A percentile compares a stretch with the other conserved stretches of the same genome.
phyloP scores from a whole-genome alignment of 805 yeast species.

The Tetrapisispora phaffii region DNA sequence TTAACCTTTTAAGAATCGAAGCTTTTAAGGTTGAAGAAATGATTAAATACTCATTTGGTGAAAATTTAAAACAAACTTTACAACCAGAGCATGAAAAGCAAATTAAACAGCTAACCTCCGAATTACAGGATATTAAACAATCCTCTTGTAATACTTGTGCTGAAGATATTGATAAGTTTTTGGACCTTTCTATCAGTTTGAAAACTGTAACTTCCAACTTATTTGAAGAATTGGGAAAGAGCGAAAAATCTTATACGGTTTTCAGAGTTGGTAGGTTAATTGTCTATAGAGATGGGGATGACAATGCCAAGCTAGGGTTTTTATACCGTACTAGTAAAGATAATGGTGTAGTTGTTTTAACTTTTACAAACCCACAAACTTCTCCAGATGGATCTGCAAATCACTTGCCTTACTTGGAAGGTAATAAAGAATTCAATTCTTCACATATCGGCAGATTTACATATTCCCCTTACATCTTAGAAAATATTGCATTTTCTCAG shows the following conservation, averaged over 20 bases:
- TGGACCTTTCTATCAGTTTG: constrained; percentile 38
- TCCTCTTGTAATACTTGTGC: constrained; percentile 30
- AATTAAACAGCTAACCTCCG: constrained; percentile 43
- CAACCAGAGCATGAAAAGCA: constrained; percentile 76
- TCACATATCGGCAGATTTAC: constrained; percentile 20
- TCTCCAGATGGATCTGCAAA: constrained; percentile 24
- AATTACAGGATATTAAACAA: constrained; percentile 32
- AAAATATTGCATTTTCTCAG: constrained; percentile 19
- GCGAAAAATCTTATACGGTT: constrained; percentile 39
- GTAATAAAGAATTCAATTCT: constrained; percentile 20
- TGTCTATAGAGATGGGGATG: constrained; percentile 43
- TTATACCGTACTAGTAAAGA: constrained; percentile 33
- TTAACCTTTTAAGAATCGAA: constrained; percentile 83
- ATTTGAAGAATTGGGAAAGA: constrained; percentile 37
- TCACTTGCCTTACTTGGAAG: constrained; percentile 30
- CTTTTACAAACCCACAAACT: constrained; percentile 27
- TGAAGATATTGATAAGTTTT: constrained; percentile 37
- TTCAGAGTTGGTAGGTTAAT: constrained; percentile 49
- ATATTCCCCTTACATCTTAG: constrained; percentile 27
- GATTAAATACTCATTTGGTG: constrained; percentile 93
- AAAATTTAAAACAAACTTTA: constrained; percentile 74
- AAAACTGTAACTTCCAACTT: constrained; percentile 37
- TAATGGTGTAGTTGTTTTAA: constrained; percentile 17
- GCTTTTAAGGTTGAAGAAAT: constrained; percentile 95
- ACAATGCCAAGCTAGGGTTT: constrained; percentile 38